phyloP scores from a whole-genome alignment of 2,329 filamentous ascomycete species.

The Fusarium sp. region DNA sequence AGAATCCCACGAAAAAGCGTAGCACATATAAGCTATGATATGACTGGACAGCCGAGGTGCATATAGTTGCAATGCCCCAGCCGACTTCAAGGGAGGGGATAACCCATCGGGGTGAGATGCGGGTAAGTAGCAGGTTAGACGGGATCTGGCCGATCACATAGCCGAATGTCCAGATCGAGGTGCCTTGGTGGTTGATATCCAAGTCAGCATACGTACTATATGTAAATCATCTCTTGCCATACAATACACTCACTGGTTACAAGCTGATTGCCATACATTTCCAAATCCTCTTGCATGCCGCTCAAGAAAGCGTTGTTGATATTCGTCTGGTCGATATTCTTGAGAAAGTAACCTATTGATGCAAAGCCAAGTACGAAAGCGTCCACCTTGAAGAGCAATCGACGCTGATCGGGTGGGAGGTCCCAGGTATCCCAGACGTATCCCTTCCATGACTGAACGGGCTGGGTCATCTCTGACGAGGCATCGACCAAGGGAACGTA shows the following conservation, averaged over 20 bases:
- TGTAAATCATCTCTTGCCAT: too few relatives aligned
- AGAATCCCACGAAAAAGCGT: conserved; percentile 33
- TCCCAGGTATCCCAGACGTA: conserved; percentile 52
- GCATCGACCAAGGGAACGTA: too few relatives aligned
- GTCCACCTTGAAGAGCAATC: conserved; percentile 49
- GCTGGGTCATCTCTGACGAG: not conserved
- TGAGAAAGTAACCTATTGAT: conserved; percentile 48
- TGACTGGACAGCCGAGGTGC: conserved; percentile 8
- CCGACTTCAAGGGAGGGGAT: conserved; percentile 26
- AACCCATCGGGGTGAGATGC: conserved; percentile 5
- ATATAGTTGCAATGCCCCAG: conserved; percentile 26
- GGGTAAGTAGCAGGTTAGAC: conserved; percentile 38
- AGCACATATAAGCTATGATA: conserved; percentile 27
- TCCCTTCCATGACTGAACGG: conserved; percentile 46
- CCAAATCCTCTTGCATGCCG: conserved; percentile 39
- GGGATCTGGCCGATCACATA: conserved; percentile 43
- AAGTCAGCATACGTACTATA: too few relatives aligned
- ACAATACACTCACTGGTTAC: conserved; percentile 22
- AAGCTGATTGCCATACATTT: conserved; percentile 35
- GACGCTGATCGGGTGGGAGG: conserved; percentile 45
- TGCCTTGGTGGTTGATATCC: conserved; percentile 10
- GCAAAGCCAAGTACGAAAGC: conserved; percentile 49
- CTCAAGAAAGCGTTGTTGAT: conserved; percentile 50
- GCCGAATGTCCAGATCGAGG: conserved; percentile 32
- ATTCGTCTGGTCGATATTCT: conserved; percentile 52